A percentile compares a stretch with the other conserved stretches of the same genome.
Evolutionary conservation across 192 early-diverging fungal species (phyloP).

Genomic region (Coemansia sp.): DNA sequence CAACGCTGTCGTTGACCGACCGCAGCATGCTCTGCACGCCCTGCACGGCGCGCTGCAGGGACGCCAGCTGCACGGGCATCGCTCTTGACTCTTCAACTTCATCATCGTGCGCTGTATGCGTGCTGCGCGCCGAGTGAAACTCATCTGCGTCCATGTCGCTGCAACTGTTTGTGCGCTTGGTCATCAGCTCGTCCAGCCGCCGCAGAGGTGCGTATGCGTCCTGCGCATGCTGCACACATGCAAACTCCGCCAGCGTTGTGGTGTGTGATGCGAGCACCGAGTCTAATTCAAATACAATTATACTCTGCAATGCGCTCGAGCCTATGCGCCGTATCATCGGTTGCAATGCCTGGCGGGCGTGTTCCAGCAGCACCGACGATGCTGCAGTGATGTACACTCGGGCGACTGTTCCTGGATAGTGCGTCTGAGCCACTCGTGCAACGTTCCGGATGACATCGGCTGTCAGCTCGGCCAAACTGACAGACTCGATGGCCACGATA

Average conservation of each 20-base stretch:
- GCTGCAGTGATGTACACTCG: conserved; percentile 39
- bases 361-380: conserved; percentile 44
- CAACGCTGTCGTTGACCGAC: conserved; percentile 44
- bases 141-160: conserved; percentile 28
- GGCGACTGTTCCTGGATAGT: conserved; percentile 25
- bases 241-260: not conserved
- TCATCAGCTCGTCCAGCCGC: conserved; percentile 11
- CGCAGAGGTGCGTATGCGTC: not conserved
- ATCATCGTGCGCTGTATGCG: not conserved
- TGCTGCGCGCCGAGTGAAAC: conserved; percentile 28
- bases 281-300: conserved; percentile 16
- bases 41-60: conserved; percentile 47
- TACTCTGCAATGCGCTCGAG: not conserved
- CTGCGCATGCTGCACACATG: not conserved
- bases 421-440: conserved; percentile 3
- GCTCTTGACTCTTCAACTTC: not conserved
- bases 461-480: conserved; percentile 29
- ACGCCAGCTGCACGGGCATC: conserved; percentile 45
- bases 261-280: conserved; percentile 4
- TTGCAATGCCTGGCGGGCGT: conserved; percentile 29
- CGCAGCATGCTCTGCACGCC: conserved; percentile 50
- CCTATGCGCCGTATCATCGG: conserved; percentile 16
- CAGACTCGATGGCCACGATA: conserved; percentile 38
- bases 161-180: conserved; percentile 8
- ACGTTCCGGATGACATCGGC: not conserved